Evolutionary conservation across 2,329 filamentous ascomycete genomes (phyloP).

Genomic region (Phaeosphaeriaceae sp.): DNA sequence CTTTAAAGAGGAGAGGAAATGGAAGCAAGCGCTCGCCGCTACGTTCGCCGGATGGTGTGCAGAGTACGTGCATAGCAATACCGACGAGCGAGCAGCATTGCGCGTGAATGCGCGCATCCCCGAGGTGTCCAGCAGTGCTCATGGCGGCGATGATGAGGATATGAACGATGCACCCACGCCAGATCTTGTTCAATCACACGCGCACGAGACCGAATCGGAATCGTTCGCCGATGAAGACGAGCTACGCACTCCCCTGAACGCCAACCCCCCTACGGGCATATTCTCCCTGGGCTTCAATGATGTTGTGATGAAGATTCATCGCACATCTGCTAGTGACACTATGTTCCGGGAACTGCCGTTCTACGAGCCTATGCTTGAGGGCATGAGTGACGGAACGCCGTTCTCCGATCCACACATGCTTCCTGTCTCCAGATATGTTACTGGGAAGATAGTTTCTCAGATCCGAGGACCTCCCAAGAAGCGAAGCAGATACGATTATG

Average conservation of each 20-base stretch:
- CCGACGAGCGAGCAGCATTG: slow-evolving; percentile 69
- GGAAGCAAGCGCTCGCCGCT: slow-evolving; percentile 83
- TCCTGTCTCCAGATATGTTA: slow-evolving; percentile 85
- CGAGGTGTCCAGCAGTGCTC: slow-evolving; percentile 9
- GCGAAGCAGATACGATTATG: slow-evolving; percentile 82
- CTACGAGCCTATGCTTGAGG: slow-evolving; percentile 62
- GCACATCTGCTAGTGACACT: slow-evolving; percentile 76
- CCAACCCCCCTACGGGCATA: slow-evolving; percentile 73
- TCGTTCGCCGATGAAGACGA: slow-evolving; percentile 49
- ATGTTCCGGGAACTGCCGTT: slow-evolving; percentile 82
- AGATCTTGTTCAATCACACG: slow-evolving; percentile 46
- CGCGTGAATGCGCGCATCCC: slow-evolving; percentile 67
- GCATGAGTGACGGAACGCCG: slow-evolving; percentile 39
- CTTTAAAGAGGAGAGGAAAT: slow-evolving; percentile 91
- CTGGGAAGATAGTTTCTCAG: slow-evolving; percentile 77
- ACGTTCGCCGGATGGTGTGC: slow-evolving; percentile 84
- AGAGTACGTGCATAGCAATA: slow-evolving; percentile 74
- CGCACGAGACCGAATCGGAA: slow-evolving; percentile 49
- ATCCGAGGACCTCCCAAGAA: slow-evolving; percentile 72
- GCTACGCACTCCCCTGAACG: slow-evolving; percentile 52
- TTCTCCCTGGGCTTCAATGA: slow-evolving; percentile 85
- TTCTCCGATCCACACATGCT: slow-evolving; percentile 65
- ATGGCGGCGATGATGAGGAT: slow-evolving; percentile 33
- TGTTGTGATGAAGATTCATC: slow-evolving; percentile 78
- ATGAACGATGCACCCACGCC: slow-evolving; percentile 50